Base-by-base conservation (phyloP, 164 flowering plant genomes). In the Liriodendron chinense region DNA sequence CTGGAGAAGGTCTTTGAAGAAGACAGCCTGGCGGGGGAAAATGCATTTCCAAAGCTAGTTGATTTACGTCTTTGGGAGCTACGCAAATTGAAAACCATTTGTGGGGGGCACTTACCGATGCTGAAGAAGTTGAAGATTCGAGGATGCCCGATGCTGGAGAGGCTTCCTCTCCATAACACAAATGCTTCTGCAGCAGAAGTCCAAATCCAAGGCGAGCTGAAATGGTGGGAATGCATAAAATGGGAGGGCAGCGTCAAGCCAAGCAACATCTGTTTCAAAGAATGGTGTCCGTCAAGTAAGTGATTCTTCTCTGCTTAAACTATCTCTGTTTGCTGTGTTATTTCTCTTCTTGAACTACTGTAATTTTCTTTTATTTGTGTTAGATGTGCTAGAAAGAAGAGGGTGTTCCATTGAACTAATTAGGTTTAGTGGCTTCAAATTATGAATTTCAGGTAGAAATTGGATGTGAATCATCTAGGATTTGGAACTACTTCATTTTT, bases 81-180 rank as follows among this genome's bases (percentile, higher is more conserved):
- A 22, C 68, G 25, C 28, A 65, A 23, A 65, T 16, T 25, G 18
- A 23, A 65, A 24, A 65, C 28, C 23, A 65, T 65, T 65, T 65
- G 68, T 28, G 1, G 13, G 9, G 68, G 68, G 25, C 23, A 12
- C 34, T 13, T 65, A 7, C 68, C 68, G 18, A 65, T n/a, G 13
- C 12, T 65, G 43, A 24, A 65, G 43, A 25, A 65, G 68, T 8
- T 65, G 43, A 65, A 65, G 68, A 24, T 25, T 3, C 21, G 5
- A 65, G 68, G 68, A 65, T 65, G 68, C 23, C 14, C 43, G 18
- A 23, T n/a, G 68, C 68, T 65, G 25, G 16, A 65, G 23, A 65
- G 22, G 28, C 18, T 65, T 13, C 68, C 68, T 22, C 25, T 23
- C 9, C 2, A 21, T 24, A 22, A 9, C 23, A 24, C 1, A 0